phyloP scores from a whole-genome alignment of 306 rosid genomes.

The Neltuma alba region DNA sequence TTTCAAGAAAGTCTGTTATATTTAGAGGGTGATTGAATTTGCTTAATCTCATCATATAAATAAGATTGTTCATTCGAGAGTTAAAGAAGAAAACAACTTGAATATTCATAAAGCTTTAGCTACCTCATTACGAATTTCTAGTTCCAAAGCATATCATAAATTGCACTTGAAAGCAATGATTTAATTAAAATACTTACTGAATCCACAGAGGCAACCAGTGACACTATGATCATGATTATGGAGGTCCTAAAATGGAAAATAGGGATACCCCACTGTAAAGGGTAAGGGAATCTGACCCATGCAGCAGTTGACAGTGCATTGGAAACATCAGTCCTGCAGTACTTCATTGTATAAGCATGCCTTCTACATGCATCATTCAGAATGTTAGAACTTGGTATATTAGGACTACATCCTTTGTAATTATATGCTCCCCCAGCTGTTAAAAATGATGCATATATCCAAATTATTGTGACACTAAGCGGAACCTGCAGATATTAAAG shows the following conservation, averaged over 20 bases:
- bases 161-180: conserved; percentile 28
- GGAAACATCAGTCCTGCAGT: conserved; percentile 85
- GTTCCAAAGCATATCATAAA: neutral
- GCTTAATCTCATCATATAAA: conserved; percentile 1
- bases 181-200: conserved; percentile 56
- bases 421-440: conserved; percentile 93
- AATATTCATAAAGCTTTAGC: neutral
- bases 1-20: neutral
- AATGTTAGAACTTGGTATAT: conserved; percentile 89
- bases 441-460: conserved; percentile 88
- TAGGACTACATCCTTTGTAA: conserved; percentile 78
- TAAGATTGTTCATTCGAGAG: neutral
- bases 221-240: conserved; percentile 74
- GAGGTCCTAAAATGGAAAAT: conserved; percentile 74
- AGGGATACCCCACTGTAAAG: conserved; percentile 88
- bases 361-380: conserved; percentile 76
- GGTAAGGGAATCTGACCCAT: conserved; percentile 83
- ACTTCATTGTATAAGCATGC: conserved; percentile 77
- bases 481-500: conserved; percentile 73
- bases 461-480: conserved; percentile 67
- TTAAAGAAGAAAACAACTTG: neutral
- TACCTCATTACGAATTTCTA: neutral
- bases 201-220: conserved; percentile 87
- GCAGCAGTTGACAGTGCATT: conserved; percentile 70
- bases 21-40: conserved; percentile 1